phyloP scores from a whole-genome alignment of 345 rosid genomes.

The Salix brachista region DNA sequence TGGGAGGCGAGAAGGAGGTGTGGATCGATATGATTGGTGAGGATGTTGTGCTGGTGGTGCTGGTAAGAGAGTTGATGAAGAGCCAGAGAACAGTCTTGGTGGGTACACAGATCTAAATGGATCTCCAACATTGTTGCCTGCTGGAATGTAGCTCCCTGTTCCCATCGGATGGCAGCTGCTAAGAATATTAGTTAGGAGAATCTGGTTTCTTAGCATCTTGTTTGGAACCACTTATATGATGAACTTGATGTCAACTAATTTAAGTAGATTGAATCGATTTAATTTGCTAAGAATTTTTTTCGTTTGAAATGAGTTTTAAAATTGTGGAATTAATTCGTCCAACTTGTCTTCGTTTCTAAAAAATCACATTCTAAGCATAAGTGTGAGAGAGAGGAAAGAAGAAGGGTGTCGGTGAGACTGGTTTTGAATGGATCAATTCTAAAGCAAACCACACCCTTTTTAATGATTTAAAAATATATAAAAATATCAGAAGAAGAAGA shows the following conservation, averaged over 20 bases:
- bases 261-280: no score
- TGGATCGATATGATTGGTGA: conserved; percentile 42
- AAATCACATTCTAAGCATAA: not conserved
- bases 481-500: not conserved
- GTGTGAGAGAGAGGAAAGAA: not conserved
- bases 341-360: not conserved
- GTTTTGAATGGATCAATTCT: not conserved
- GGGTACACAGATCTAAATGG: conserved; percentile 55
- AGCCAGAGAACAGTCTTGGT: conserved; percentile 48
- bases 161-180: conserved; percentile 50
- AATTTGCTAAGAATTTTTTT: no score
- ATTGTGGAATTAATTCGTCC: not conserved
- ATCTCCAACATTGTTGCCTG: conserved; percentile 42
- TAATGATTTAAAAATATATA: no score
- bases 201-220: not conserved
- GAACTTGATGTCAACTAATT: no score
- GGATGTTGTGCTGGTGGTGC: conserved; percentile 24
- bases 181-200: not conserved
- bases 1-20: conserved; percentile 43
- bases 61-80: conserved; percentile 35
- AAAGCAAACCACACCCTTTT: not conserved
- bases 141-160: conserved; percentile 42
- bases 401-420: not conserved
- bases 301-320: no score
- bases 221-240: no score